Evolutionary conservation across 257 asterid species (phyloP).

Genomic region (Solanum chiquidenum): DNA sequence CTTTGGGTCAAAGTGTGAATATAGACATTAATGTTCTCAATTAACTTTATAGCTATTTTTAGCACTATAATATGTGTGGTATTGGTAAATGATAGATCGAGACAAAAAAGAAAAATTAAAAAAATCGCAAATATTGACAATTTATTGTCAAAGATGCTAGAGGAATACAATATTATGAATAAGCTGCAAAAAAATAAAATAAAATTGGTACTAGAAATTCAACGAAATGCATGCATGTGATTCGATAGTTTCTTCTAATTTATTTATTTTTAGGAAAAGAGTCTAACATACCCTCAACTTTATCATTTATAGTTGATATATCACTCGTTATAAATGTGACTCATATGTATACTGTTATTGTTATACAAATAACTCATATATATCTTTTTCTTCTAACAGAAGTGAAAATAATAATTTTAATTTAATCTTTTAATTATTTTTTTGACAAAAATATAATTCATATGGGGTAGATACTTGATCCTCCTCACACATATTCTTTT

Average conservation of each 20-base stretch:
- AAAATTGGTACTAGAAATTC: not conserved
- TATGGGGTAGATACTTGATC: no score
- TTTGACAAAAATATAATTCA: no score
- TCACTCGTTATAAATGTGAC: no score
- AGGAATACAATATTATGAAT: not conserved
- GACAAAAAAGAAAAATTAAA: not conserved
- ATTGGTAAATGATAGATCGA: not conserved
- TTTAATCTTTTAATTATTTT: no score
- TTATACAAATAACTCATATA: no score
- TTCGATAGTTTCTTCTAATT: not conserved
- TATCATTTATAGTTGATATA: no score
- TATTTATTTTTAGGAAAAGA: not conserved
- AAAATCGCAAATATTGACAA: not conserved
- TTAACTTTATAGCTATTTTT: not conserved
- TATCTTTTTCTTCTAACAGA: no score
- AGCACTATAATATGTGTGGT: not conserved
- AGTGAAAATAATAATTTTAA: no score
- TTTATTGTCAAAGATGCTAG: not conserved
- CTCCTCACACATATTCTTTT: no score
- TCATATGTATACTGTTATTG: no score
- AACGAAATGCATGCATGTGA: not conserved
- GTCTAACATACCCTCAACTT: fast-evolving
- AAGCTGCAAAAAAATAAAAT: not conserved
- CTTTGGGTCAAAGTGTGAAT: not conserved
- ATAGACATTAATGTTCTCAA: not conserved